Evolutionary conservation across 1,139 yeast species (phyloP), one percentile per base, ranked within the genome.

Genomic region (Diutina pseudorugosa): DNA sequence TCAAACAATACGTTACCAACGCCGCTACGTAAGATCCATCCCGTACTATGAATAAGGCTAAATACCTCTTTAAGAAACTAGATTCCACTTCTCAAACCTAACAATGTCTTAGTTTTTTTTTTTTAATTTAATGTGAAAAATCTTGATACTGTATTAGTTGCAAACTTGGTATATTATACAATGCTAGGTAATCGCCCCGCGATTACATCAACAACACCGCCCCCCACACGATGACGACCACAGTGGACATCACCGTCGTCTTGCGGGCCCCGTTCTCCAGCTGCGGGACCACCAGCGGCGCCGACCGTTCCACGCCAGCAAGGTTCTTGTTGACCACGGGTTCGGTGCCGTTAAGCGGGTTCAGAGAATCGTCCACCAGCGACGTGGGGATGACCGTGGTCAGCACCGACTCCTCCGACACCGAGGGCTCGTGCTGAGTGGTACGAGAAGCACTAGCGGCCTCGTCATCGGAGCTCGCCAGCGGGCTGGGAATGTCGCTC

Each of bases 111-210:
- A 5, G 8, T 27, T 9, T 3, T 9, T 27, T 27, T 27, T 4
- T 27, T 12, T 27, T 27, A 12, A 9, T 27, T 27, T 14, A 12
- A 12, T 11, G 8, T 30, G n/a, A 30, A 11, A 9, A 30, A 30
- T 30, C 36, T 30, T 30, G 36, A 30, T 30, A 30, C 36, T 30
- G 36, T 30, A 30, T 30, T 30, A 30, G 36, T 30, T 30, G 36
- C 36, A 30, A 30, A 30, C 36, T 30, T 30, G 36, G 36, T 30
- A 30, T 45, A 45, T 27, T 45, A 18, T 27, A 27, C 36, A 25
- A 25, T 45, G 36, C 49, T 45, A 45, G 36, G 27, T 45, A 16
- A 45, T 45, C 49, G 49, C 49, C 49, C 49, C 18, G 49, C 49
- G 49, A 45, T 45, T 27, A 45, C 30, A 43, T 19, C 49, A 45